These are phyloP conservation scores for Wickerhamomyces pijperi DNA, from an alignment of 805 yeast species.

Conservation along the genomic window DNA sequence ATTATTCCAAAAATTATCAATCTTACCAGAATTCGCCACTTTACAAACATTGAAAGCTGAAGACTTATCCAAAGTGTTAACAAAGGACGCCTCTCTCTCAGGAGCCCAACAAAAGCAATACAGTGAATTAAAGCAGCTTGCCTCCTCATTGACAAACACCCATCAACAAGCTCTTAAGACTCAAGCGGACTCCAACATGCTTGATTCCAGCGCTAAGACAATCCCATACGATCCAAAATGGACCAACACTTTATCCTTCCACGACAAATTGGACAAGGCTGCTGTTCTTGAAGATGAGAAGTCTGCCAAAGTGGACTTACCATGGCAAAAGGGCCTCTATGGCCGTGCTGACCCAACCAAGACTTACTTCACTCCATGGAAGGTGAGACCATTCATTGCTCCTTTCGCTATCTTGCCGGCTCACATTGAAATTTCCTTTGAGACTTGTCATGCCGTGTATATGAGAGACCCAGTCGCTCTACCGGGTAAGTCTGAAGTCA, in stretches of 20 bases:
- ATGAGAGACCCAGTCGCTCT: constrained; percentile 94
- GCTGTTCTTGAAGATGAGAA: constrained; percentile 39
- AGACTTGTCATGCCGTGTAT: constrained; percentile 93
- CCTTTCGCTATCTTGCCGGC: constrained; percentile 88
- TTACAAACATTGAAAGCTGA: constrained; percentile 7
- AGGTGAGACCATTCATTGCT: constrained; percentile 85
- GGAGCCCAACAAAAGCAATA: constrained; percentile 21
- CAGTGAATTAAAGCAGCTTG: constrained; percentile 16
- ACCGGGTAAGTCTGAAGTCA: constrained; percentile 93
- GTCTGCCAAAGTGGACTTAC: constrained; percentile 45
- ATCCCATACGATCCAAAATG: constrained; percentile 39
- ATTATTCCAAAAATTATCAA: constrained; percentile 10
- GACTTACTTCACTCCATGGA: constrained; percentile 94
- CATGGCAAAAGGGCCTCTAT: constrained; percentile 72
- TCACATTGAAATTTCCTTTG: constrained; percentile 82
- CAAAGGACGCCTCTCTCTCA: constrained; percentile 13
- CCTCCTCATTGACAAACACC: constrained; percentile 12
- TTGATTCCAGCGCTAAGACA: constrained; percentile 10
- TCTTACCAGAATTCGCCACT: constrained; percentile 9
- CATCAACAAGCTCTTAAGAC: constrained; percentile 20
- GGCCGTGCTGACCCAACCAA: constrained; percentile 73
- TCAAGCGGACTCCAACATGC: constrained; percentile 20
- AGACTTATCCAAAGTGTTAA: constrained; percentile 6
- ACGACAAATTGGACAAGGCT: constrained; percentile 32
- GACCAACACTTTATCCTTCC: constrained; percentile 33